Percentiles rank a stretch among this genome's conserved stretches.
phyloP scores from a whole-genome alignment of 805 yeast genomes.

The Sporopachydermia lactativora region DNA sequence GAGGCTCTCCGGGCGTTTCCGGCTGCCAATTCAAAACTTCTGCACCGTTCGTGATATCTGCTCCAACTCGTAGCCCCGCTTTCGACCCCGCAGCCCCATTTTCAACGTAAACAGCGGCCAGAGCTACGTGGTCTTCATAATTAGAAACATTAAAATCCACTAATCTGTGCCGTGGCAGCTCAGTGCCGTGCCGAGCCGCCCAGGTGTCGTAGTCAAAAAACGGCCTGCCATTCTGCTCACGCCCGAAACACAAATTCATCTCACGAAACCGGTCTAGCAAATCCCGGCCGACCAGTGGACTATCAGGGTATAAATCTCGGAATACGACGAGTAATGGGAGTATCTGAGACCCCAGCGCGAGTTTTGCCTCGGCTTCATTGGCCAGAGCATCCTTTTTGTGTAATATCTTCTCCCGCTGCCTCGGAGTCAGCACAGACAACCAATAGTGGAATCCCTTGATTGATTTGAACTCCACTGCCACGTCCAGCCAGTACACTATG shows the following conservation, averaged over 20 bases:
- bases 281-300: constrained; percentile 10
- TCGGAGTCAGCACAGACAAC: neutral
- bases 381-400: constrained; percentile 12
- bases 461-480: neutral
- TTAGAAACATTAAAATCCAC: constrained; percentile 41
- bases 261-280: constrained; percentile 15
- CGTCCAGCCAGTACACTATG: neutral
- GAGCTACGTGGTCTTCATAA: constrained; percentile 34
- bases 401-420: constrained; percentile 13
- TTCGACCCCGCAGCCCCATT: constrained; percentile 14
- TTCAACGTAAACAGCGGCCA: constrained; percentile 22
- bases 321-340: constrained; percentile 15
- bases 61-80: neutral
- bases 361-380: neutral
- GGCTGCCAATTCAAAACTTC: neutral
- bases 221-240: constrained; percentile 10
- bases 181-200: neutral
- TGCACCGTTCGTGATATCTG: neutral
- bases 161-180: neutral
- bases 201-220: neutral
- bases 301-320: neutral
- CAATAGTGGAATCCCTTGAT: neutral
- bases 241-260: constrained; percentile 15
- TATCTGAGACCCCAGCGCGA: constrained; percentile 23
- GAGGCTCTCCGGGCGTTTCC: too few relatives aligned